These are phyloP conservation scores for Eimeria sp. DNA, from an alignment of 169 alveolate species.

Conservation along the genomic window DNA sequence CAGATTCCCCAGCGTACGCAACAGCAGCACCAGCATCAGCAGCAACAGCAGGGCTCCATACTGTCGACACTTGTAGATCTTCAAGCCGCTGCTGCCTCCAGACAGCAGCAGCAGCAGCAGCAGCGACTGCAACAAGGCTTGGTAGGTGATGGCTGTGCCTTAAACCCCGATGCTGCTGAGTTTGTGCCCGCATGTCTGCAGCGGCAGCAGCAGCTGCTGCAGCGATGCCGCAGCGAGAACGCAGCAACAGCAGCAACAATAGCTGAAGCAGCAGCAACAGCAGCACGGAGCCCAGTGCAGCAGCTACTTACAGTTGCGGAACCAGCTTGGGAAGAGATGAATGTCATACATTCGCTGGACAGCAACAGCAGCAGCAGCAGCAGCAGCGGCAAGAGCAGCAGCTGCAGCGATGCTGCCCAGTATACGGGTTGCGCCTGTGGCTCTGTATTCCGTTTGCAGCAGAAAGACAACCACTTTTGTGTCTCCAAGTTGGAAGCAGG, in stretches of 20 bases:
- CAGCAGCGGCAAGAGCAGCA: neutral
- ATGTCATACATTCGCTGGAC: neutral
- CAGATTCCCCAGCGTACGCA: neutral
- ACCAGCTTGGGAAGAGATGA: conserved; percentile 21
- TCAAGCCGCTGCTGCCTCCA: too few species aligned
- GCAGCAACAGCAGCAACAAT: neutral
- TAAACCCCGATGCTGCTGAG: conserved; percentile 54
- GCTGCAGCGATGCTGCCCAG: conserved; percentile 19
- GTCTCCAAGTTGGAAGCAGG: conserved; percentile 10
- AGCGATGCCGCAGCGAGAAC: conserved; percentile 23
- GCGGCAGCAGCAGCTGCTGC: conserved; percentile 39
- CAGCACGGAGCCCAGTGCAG: neutral
- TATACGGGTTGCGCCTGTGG: conserved; percentile 31
- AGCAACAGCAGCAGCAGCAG: conserved; percentile 26
- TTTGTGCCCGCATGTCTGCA: conserved; percentile 23
- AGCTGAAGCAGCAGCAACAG: neutral
- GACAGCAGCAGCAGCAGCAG: conserved; percentile 44
- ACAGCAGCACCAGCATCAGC: conserved; percentile 20
- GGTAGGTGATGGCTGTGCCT: conserved; percentile 13
- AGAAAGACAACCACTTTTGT: neutral
- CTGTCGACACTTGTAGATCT: too few species aligned
- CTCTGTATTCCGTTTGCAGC: neutral
- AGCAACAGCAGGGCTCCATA: too few species aligned
- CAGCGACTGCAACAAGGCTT: neutral
- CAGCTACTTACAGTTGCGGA: neutral